A percentile compares a stretch with the other conserved stretches of the same genome.
phyloP scores from a whole-genome alignment of 169 alveolate genomes.

The Cardiosporidium cionae region DNA sequence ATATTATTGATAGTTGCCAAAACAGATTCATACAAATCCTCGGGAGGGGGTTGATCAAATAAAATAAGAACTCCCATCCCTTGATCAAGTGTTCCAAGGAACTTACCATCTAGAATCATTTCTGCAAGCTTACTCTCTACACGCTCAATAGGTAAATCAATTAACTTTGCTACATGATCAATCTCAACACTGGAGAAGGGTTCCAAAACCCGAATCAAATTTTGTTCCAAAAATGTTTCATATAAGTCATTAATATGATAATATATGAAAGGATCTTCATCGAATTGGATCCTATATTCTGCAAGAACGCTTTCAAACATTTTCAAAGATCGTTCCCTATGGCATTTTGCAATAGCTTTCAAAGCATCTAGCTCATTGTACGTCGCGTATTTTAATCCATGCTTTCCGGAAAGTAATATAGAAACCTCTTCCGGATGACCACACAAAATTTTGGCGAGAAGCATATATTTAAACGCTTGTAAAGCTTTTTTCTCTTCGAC shows the following conservation, averaged over 20 bases:
- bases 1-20: conserved; percentile 25
- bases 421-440: conserved; percentile 54
- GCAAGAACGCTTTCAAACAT: background rate
- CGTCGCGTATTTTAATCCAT: conserved; percentile 52
- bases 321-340: conserved; percentile 13
- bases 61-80: conserved; percentile 68
- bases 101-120: conserved; percentile 85
- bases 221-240: conserved; percentile 70
- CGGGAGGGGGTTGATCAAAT: conserved; percentile 18
- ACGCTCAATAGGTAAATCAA: conserved; percentile 60
- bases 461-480: conserved; percentile 70
- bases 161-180: conserved; percentile 62
- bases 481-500: conserved; percentile 8
- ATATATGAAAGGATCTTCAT: conserved; percentile 49
- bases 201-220: conserved; percentile 64
- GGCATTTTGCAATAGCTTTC: conserved; percentile 16
- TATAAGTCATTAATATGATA: conserved; percentile 61
- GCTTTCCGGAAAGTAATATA: conserved; percentile 43
- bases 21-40: conserved; percentile 3
- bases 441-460: conserved; percentile 80
- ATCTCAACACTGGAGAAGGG: conserved; percentile 71
- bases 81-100: conserved; percentile 89
- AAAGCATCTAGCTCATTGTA: conserved; percentile 10
- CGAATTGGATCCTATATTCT: background rate
- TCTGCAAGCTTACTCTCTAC: conserved; percentile 65